Evolutionary conservation across 2,329 filamentous ascomycete genomes (phyloP).

Genomic region (Didymella arachidicola): DNA sequence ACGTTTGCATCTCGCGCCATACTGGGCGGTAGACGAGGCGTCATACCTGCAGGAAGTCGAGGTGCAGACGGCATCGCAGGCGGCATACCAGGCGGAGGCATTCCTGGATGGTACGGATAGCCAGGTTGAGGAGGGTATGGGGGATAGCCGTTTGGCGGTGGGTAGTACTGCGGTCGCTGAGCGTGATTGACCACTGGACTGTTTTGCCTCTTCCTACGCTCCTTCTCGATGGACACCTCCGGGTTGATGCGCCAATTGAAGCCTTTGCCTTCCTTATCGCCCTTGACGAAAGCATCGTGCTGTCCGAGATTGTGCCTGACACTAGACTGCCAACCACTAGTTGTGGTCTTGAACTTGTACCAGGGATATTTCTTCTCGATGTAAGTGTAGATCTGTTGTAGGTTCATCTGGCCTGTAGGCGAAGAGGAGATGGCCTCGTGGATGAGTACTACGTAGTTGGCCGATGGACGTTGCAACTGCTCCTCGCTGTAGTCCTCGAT

Average conservation of each 20-base stretch:
- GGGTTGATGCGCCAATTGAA: constrained; percentile 69
- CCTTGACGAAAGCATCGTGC: constrained; percentile 66
- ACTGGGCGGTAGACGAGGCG: constrained; percentile 49
- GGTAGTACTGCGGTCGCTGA: constrained; percentile 45
- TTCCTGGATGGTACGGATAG: constrained; percentile 41
- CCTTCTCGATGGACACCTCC: constrained; percentile 66
- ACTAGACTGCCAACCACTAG: constrained; percentile 71
- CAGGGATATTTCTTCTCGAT: constrained; percentile 70
- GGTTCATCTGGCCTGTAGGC: constrained; percentile 64
- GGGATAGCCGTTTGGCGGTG: constrained; percentile 41
- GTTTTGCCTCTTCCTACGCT: constrained; percentile 60
- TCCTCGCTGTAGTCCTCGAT: constrained; percentile 74
- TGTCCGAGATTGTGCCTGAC: constrained; percentile 70
- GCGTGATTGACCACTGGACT: constrained; percentile 52
- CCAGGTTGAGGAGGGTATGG: constrained; percentile 39
- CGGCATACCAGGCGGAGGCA: constrained; percentile 42
- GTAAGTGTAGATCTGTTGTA: constrained; percentile 71
- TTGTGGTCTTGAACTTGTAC: constrained; percentile 66
- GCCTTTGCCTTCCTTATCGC: constrained; percentile 68
- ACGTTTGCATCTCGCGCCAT: constrained; percentile 43
- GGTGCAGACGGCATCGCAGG: constrained; percentile 41
- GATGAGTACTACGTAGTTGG: constrained; percentile 70
- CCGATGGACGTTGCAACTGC: constrained; percentile 72
- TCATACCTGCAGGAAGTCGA: constrained; percentile 40
- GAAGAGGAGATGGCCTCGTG: constrained; percentile 68